Evolutionary conservation across 345 rosid species (phyloP).

Genomic region (Eucalyptus marginata): DNA sequence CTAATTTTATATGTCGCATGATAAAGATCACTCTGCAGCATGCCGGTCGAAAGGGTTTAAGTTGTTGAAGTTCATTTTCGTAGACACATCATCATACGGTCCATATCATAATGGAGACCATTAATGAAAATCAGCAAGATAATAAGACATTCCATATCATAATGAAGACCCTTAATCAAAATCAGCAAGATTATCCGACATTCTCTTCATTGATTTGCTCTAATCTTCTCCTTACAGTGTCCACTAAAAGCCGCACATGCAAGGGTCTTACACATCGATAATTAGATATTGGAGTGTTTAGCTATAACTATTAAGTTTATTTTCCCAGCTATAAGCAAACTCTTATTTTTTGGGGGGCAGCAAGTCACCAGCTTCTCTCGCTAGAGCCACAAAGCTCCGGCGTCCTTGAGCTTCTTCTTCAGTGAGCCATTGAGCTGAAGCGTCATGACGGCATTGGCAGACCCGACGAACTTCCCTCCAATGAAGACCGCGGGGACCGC

Average conservation of each 20-base stretch:
- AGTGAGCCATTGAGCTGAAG: slow-evolving; percentile 25
- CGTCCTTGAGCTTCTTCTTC: background rate
- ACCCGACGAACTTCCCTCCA: slow-evolving; percentile 22
- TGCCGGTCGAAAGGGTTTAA: background rate
- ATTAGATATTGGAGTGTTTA: background rate
- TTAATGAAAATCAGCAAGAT: background rate
- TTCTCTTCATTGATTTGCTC: background rate
- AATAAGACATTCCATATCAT: background rate
- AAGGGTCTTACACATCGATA: background rate
- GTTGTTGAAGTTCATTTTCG: background rate
- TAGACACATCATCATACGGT: background rate
- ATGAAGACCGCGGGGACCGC: slow-evolving; percentile 23
- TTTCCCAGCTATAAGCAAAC: background rate
- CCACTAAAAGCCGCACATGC: background rate
- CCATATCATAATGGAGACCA: background rate
- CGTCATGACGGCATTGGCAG: slow-evolving; percentile 30
- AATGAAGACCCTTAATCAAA: background rate
- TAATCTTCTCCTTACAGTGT: background rate
- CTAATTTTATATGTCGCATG: background rate
- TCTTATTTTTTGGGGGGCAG: background rate
- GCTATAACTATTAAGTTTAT: background rate
- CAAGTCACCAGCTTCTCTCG: background rate
- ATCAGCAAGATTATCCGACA: background rate
- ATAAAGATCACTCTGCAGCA: background rate
- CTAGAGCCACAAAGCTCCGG: slow-evolving; percentile 1